Percentiles rank a stretch among this genome's conserved stretches.
Evolutionary conservation across 2,329 filamentous ascomycete genomes (phyloP).

Genomic region (Fusarium sp.): DNA sequence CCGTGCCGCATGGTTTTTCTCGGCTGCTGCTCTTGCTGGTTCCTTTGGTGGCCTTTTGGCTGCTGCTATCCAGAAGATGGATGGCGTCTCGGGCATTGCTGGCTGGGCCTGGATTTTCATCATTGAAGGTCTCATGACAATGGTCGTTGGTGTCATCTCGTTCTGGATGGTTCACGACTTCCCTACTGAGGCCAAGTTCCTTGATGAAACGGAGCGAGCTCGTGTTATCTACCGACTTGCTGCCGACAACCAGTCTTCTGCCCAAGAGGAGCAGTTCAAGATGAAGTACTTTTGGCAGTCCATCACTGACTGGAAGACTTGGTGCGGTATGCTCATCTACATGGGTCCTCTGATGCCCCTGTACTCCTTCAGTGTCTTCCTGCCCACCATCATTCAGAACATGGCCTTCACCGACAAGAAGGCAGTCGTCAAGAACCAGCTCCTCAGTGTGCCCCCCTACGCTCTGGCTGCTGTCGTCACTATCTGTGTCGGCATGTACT

Average conservation of each 20-base stretch:
- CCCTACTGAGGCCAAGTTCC: slow-evolving; percentile 79
- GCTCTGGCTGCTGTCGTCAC: slow-evolving; percentile 52
- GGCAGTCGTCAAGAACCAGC: slow-evolving; percentile 52
- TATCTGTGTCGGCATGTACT: slow-evolving; percentile 68
- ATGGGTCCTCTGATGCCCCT: slow-evolving; percentile 79
- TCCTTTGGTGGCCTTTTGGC: slow-evolving; percentile 81
- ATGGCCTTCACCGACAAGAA: slow-evolving; percentile 55
- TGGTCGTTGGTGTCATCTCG: slow-evolving; percentile 73
- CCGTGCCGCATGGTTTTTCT: slow-evolving; percentile 86
- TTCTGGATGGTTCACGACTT: slow-evolving; percentile 89
- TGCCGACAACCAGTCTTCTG: slow-evolving; percentile 78
- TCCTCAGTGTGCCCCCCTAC: slow-evolving; percentile 60
- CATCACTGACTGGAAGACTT: slow-evolving; percentile 87
- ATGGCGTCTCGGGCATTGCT: slow-evolving; percentile 66
- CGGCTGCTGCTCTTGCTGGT: slow-evolving; percentile 81
- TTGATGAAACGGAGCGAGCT: slow-evolving; percentile 74
- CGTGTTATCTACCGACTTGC: slow-evolving; percentile 78
- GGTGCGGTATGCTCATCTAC: slow-evolving; percentile 78
- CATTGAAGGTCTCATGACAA: slow-evolving; percentile 76
- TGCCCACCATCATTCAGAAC: slow-evolving; percentile 79
- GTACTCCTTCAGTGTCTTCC: slow-evolving; percentile 81
- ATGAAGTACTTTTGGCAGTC: slow-evolving; percentile 77
- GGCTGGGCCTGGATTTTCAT: slow-evolving; percentile 77
- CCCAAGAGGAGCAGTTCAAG: slow-evolving; percentile 79
- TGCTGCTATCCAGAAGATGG: slow-evolving; percentile 76